These are phyloP conservation scores for Ophiocordyceps camponoti-leonardi DNA, from an alignment of 2,329 filamentous ascomycete genomes.

Conservation along the genomic window DNA sequence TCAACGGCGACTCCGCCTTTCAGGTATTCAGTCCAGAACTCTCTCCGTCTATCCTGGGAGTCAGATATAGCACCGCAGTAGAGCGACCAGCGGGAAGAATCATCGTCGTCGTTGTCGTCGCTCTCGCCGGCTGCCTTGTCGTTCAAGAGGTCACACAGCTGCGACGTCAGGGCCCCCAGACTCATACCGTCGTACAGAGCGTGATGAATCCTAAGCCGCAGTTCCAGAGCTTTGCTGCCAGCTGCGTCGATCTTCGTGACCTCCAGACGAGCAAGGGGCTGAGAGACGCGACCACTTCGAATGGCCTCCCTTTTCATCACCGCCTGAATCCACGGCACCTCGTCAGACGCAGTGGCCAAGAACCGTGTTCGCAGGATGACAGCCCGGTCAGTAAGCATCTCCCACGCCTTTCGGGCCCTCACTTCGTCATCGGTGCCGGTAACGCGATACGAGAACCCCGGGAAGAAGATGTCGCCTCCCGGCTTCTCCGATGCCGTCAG, in stretches of 20 bases:
- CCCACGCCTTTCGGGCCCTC: conserved; percentile 43
- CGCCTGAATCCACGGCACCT: conserved; percentile 45
- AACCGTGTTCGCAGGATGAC: conserved; percentile 57
- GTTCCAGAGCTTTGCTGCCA: conserved; percentile 3
- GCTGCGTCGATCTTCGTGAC: conserved; percentile 3
- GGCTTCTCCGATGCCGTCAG: conserved; percentile 59
- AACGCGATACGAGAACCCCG: conserved; percentile 48
- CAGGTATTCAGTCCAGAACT: conserved; percentile 27
- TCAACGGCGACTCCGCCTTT: not conserved
- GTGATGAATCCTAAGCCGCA: conserved; percentile 58
- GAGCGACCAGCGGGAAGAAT: conserved; percentile 10
- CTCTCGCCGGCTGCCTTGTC: conserved; percentile 2
- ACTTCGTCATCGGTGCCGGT: conserved; percentile 17
- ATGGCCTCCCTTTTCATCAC: conserved; percentile 20
- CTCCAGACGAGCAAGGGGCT: conserved; percentile 10
- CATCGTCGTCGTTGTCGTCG: not conserved
- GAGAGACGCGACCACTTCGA: not conserved
- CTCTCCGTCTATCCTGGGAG: conserved; percentile 5
- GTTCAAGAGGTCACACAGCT: conserved; percentile 5
- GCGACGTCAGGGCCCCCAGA: conserved; percentile 42
- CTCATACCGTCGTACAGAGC: conserved; percentile 79
- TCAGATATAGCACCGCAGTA: conserved; percentile 2
- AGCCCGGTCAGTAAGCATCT: conserved; percentile 30
- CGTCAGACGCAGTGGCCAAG: conserved; percentile 26
- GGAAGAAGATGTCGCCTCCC: conserved; percentile 51